Conservation (phyloP, 2,329 filamentous ascomycete genomes). For the Exophiala sp. region DNA sequence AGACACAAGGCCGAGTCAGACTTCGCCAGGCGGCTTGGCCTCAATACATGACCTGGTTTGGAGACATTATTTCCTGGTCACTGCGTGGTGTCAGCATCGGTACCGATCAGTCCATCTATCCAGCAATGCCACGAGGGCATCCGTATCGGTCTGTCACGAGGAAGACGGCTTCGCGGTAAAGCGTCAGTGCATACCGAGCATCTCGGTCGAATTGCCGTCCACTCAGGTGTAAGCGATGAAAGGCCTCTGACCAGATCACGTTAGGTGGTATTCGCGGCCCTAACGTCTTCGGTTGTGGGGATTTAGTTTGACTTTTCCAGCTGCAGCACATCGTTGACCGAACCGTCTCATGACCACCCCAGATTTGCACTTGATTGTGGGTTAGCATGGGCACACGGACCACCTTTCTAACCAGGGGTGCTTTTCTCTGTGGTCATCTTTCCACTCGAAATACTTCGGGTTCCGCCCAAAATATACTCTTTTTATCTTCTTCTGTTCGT, state of each 20-base stretch:
- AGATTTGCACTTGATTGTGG: conserved; percentile 21
- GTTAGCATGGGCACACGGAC: conserved; percentile 13
- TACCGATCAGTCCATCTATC: neutral
- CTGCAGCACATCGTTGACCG: conserved; percentile 9
- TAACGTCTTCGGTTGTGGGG: conserved; percentile 17
- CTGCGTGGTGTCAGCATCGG: no score
- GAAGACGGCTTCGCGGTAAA: neutral
- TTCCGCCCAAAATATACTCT: no score
- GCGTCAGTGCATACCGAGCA: neutral
- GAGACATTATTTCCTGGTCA: no score
- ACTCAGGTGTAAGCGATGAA: conserved; percentile 50
- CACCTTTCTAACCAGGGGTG: neutral
- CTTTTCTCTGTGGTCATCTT: neutral
- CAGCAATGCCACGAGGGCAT: neutral
- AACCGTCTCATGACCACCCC: conserved; percentile 25
- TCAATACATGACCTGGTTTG: no score
- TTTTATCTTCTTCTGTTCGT: no score
- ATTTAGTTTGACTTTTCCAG: conserved; percentile 8
- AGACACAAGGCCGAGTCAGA: no score
- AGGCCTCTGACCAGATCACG: conserved; percentile 7
- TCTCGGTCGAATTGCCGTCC: neutral
- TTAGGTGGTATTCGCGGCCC: neutral
- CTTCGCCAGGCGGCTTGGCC: no score
- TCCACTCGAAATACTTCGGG: neutral
- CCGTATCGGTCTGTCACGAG: neutral